These are phyloP conservation scores for Blastomyces gilchristii DNA, from an alignment of 2,329 filamentous ascomycete genomes.

Conservation along the genomic window DNA sequence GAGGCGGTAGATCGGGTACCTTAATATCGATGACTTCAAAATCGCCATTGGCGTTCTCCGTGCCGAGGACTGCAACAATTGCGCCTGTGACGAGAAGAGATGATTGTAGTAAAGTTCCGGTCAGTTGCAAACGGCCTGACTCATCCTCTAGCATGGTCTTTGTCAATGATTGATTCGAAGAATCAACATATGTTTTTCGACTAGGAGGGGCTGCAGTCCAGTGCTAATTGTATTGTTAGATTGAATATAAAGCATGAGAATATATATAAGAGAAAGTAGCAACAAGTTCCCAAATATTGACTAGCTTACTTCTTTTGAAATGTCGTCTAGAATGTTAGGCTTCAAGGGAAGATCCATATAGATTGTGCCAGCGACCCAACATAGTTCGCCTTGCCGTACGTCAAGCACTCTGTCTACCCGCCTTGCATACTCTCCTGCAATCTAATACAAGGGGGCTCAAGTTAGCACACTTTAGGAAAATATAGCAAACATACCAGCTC, in stretches of 20 bases:
- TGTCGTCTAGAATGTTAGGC: conserved; percentile 89
- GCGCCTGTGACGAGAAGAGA: conserved; percentile 80
- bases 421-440: conserved; percentile 64
- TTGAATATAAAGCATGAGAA: not conserved
- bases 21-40: conserved; percentile 87
- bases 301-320: conserved; percentile 69
- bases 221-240: conserved; percentile 45
- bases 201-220: conserved; percentile 78
- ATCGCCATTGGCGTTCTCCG: conserved; percentile 82
- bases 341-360: conserved; percentile 97
- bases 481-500: not conserved
- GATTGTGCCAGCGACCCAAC: conserved; percentile 88
- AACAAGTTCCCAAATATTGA: not conserved
- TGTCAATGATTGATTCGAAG: conserved; percentile 37
- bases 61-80: conserved; percentile 88
- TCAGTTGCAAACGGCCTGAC: conserved; percentile 73
- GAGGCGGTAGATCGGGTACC: conserved; percentile 73
- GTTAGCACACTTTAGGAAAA: conserved; percentile 1
- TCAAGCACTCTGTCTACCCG: conserved; percentile 83
- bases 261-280: not conserved
- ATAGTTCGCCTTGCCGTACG: conserved; percentile 87
- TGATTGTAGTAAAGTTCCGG: conserved; percentile 57
- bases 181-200: conserved; percentile 63
- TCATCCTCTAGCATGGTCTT: conserved; percentile 88
- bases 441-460: conserved; percentile 29